Percentiles rank a stretch among this genome's conserved stretches.
These are phyloP conservation scores for Cystobasidium sp. DNA, from an alignment of 1,284 basidiomycete species.

Conservation along the genomic window DNA sequence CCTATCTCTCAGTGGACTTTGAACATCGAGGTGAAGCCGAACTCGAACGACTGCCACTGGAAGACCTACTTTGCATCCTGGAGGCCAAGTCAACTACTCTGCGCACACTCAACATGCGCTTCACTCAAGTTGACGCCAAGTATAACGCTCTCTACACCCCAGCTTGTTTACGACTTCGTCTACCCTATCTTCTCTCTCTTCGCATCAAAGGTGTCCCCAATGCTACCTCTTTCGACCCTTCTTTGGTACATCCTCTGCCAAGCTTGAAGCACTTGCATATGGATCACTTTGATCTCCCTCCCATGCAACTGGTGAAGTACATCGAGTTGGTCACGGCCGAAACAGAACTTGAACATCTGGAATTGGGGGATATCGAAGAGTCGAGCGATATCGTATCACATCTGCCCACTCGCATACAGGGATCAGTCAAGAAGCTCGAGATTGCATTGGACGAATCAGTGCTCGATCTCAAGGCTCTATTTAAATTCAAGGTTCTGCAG, in stretches of 20 bases:
- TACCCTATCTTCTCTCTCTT: constrained; percentile 9
- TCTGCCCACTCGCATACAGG: constrained; percentile 1
- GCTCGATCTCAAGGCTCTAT: constrained; percentile 2
- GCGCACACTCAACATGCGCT: constrained; percentile 19
- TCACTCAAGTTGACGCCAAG: constrained; percentile 15
- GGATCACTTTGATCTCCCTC: constrained; percentile 9
- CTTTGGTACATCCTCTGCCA: neutral
- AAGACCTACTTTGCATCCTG: constrained; percentile 1
- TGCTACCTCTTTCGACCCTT: neutral
- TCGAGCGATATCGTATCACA: constrained; percentile 1
- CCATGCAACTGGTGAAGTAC: constrained; percentile 10
- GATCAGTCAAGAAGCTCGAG: neutral
- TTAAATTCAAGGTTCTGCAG: neutral
- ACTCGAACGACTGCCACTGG: constrained; percentile 4
- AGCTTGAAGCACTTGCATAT: constrained; percentile 8
- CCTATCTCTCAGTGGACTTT: constrained; percentile 20
- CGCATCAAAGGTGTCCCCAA: constrained; percentile 12
- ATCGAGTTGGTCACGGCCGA: constrained; percentile 16
- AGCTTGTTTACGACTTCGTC: constrained; percentile 14
- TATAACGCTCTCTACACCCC: constrained; percentile 12
- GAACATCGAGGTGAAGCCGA: constrained; percentile 5
- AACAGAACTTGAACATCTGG: neutral
- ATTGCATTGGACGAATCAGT: constrained; percentile 12
- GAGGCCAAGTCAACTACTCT: constrained; percentile 6
- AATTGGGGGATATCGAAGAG: constrained; percentile 9